Evolutionary conservation across 176 grass and related monocot species (phyloP).

Genomic region (Tillandsia fasciculata): DNA sequence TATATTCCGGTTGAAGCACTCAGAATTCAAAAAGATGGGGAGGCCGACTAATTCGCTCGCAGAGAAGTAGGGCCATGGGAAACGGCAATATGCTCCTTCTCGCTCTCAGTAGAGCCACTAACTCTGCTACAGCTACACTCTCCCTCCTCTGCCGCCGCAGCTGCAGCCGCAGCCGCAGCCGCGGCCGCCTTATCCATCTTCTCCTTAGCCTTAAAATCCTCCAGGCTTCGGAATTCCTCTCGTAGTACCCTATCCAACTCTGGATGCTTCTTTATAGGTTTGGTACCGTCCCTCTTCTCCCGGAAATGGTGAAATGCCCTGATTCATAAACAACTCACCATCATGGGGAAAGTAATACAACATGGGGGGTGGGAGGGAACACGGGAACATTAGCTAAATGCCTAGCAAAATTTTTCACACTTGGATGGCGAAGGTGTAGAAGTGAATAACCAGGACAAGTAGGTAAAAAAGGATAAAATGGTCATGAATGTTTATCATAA

Average conservation of each 20-base stretch:
- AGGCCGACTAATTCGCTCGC: no score
- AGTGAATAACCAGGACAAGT: slow-evolving; percentile 5
- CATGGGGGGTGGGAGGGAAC: not conserved
- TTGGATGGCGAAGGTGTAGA: not conserved
- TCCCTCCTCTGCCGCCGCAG: not conserved
- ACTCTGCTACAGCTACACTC: slow-evolving; percentile 1
- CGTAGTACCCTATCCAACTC: slow-evolving; percentile 20
- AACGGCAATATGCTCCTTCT: not conserved
- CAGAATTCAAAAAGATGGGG: no score
- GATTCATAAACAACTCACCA: slow-evolving; percentile 11
- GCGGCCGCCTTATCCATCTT: not conserved
- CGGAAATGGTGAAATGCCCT: slow-evolving; percentile 98
- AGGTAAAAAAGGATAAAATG: slow-evolving; percentile 4
- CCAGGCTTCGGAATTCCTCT: slow-evolving; percentile 20
- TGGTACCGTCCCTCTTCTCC: slow-evolving; percentile 22
- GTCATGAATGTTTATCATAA: slow-evolving; percentile 10
- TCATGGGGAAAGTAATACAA: slow-evolving; percentile 16
- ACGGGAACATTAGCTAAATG: not conserved
- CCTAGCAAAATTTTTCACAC: not conserved
- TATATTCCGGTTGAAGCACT: not conserved
- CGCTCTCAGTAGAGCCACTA: slow-evolving; percentile 4
- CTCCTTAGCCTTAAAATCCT: slow-evolving; percentile 19
- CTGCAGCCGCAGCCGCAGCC: not conserved
- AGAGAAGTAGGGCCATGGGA: not conserved
- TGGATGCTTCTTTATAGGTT: slow-evolving; percentile 32